Evolutionary conservation across 1,284 basidiomycete species (phyloP), one percentile per base, ranked within the genome.

Genomic region (Ceratobasidium sp.): DNA sequence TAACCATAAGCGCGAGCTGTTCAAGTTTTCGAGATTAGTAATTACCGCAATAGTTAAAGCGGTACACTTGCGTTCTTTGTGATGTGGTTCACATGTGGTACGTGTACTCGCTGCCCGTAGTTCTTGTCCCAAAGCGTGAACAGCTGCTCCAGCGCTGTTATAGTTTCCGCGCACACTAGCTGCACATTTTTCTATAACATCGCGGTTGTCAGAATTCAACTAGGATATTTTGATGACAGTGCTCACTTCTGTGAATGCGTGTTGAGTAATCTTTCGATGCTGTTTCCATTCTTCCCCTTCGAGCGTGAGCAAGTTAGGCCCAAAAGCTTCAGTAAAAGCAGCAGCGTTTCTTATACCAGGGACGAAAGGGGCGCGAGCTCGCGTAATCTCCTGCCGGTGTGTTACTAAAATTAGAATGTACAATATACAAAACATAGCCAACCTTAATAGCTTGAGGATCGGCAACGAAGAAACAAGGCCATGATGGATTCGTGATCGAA

Each of bases 261-360:
- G 64, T 14, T 58, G 32, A 16, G 49, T 47, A 50, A 73, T 30
- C 47, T 61, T 70, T 32, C 73, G 64, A 23, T 73, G 73, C 38
- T 57, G 54, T 9, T 35, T 62, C 73, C 73, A 73, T 21, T 47
- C 57, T 3, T 52, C 55, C 7, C 66, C 64, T 18, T 73, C 73
- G n/a, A 67, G 47, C 4, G 35, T 69, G 14, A 73, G 9, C 23
- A 73, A 13, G 30, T 73, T 73, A 26, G 47, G 23, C 21, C 73
- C 73, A 62, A 59, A 73, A 1, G 70, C 1, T 14, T 57, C 61
- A 35, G 70, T 58, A 11, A 70, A 5, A 7, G 7, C n/a, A n/a
- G 61, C 44, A 11, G 2, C 26, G 26, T 32, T 21, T 43, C 44
- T 43, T 13, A 59, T 5, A 23, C 44, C 57, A 2, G 35, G 57